Evolutionary conservation across 2,329 filamentous ascomycete species (phyloP).

Genomic region (Gnomoniopsis sp.): DNA sequence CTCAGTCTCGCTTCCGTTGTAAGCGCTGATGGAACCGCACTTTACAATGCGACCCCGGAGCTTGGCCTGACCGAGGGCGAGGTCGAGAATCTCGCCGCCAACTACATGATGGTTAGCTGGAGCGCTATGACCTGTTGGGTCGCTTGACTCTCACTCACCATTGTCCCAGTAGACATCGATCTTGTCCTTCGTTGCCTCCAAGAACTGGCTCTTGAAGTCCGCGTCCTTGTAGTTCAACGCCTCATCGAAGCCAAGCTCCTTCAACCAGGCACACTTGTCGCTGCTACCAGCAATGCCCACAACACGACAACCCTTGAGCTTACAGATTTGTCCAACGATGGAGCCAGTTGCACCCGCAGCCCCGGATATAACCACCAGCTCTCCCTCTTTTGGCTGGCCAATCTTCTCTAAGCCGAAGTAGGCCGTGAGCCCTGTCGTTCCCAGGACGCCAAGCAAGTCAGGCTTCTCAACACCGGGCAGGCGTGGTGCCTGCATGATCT

Average conservation of each 20-base stretch:
- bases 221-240: constrained; percentile 67
- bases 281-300: constrained; percentile 53
- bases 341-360: constrained; percentile 66
- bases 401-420: constrained; percentile 66
- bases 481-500: constrained; percentile 30
- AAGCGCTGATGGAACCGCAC: constrained; percentile 50
- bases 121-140: background rate
- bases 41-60: constrained; percentile 63
- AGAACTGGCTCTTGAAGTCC: constrained; percentile 59
- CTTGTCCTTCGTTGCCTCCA: constrained; percentile 47
- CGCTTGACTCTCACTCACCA: constrained; percentile 21
- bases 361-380: constrained; percentile 65
- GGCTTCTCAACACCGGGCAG: constrained; percentile 33
- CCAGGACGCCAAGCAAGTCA: constrained; percentile 52
- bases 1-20: constrained; percentile 1
- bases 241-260: constrained; percentile 61
- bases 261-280: constrained; percentile 61
- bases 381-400: constrained; percentile 56
- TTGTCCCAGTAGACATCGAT: constrained; percentile 75
- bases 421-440: constrained; percentile 61
- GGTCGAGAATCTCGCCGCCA: constrained; percentile 67
- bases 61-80: constrained; percentile 62
- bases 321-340: constrained; percentile 65
- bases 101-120: constrained; percentile 33
- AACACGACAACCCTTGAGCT: constrained; percentile 55